phyloP scores from a whole-genome alignment of 2,329 filamentous ascomycete genomes.

The Trichoderma atroviride region DNA sequence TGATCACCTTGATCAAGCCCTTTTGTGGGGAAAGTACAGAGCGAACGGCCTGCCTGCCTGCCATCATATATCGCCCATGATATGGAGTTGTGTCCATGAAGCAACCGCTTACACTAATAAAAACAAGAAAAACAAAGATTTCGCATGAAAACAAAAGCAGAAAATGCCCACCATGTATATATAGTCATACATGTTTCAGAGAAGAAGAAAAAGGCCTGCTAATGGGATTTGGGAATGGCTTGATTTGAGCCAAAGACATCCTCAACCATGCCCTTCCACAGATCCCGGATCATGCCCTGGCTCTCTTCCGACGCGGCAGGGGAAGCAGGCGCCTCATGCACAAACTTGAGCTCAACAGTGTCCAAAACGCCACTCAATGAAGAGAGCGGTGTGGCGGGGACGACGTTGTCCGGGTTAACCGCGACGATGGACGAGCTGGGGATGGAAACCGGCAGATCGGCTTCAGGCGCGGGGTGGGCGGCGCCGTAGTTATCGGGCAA shows the following conservation, averaged over 20 bases:
- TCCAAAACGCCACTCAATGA: conserved; percentile 63
- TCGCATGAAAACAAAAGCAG: background rate
- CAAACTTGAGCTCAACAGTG: conserved; percentile 58
- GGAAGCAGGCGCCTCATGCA: conserved; percentile 42
- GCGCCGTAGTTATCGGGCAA: conserved; percentile 60
- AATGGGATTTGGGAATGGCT: conserved; percentile 21
- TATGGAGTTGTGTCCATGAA: background rate
- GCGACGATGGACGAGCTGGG: conserved; percentile 60
- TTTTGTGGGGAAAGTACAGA: background rate
- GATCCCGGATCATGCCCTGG: conserved; percentile 53
- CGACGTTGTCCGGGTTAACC: conserved; percentile 56
- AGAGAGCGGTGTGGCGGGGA: conserved; percentile 54
- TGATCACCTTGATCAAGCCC: background rate
- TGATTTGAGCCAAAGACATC: conserved; percentile 43
- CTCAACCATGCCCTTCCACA: conserved; percentile 61
- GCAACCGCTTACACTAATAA: conserved; percentile 3
- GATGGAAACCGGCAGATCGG: conserved; percentile 45
- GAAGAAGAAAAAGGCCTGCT: background rate
- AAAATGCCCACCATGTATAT: background rate
- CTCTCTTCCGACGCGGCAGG: conserved; percentile 35
- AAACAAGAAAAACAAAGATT: conserved; percentile 1
- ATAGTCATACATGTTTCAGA: conserved; percentile 1
- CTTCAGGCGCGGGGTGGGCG: conserved; percentile 48
- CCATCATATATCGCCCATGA: conserved; percentile 12
- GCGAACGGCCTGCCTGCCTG: background rate